Evolutionary conservation across 257 asterid genomes (phyloP).

Genomic region (Nicotiana undulata): DNA sequence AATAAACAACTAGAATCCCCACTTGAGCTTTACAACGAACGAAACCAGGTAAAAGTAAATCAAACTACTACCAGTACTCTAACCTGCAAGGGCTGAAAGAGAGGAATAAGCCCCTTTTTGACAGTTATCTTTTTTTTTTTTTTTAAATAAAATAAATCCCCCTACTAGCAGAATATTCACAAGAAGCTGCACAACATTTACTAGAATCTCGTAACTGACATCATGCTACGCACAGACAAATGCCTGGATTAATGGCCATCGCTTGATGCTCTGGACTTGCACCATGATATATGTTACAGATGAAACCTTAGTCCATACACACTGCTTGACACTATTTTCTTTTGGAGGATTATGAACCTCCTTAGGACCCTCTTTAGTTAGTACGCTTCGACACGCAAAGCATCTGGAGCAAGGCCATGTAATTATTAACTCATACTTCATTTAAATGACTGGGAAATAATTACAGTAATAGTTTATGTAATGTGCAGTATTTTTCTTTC

Average conservation of each 20-base stretch:
- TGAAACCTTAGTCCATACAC: background rate
- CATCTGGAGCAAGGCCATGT: background rate
- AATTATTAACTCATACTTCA: background rate
- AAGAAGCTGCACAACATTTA: background rate
- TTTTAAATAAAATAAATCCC: background rate
- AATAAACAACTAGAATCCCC: background rate
- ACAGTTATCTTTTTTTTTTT: accelerated
- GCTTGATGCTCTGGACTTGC: background rate
- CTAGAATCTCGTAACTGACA: background rate
- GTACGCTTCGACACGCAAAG: background rate
- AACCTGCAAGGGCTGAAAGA: background rate
- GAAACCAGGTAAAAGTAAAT: background rate
- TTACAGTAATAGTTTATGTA: background rate
- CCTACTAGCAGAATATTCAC: background rate
- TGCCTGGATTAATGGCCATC: background rate
- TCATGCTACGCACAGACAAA: background rate
- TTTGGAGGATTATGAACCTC: background rate
- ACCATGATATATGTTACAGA: too few relatives aligned
- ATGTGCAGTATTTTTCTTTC: background rate
- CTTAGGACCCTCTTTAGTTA: background rate
- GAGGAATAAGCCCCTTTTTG: background rate
- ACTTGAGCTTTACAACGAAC: background rate
- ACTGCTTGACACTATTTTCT: background rate
- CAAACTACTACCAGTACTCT: background rate
- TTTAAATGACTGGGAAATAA: background rate